Evolutionary conservation across 73 alveolate species (phyloP).

Genomic region (Paramecium biaurelia): DNA sequence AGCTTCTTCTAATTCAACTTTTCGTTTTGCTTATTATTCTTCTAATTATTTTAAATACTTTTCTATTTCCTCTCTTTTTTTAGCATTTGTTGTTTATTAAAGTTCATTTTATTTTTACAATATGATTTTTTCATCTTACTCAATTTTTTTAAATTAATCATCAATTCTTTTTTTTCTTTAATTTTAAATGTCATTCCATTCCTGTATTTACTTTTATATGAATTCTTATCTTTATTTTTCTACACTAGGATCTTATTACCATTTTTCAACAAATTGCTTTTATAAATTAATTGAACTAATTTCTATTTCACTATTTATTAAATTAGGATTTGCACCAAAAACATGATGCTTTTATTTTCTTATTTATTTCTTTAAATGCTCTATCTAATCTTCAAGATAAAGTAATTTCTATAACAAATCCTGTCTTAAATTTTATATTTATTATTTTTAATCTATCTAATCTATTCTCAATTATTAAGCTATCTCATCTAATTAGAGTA

Average conservation of each 20-base stretch:
- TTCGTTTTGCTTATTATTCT: background rate
- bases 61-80: conserved; percentile 34
- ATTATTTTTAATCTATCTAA: background rate
- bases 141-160: background rate
- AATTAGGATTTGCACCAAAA: conserved; percentile 6
- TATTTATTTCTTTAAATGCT: background rate
- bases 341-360: conserved; percentile 1
- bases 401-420: background rate
- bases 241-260: background rate
- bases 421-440: background rate
- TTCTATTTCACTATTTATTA: conserved; percentile 26
- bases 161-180: background rate
- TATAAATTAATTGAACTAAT: background rate
- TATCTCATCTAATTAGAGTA: background rate
- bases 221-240: conserved; percentile 21
- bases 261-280: conserved; percentile 4
- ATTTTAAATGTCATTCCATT: conserved; percentile 40
- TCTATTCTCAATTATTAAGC: background rate
- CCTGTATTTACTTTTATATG: background rate
- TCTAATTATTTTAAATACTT: background rate
- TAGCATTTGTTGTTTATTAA: background rate
- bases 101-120: background rate
- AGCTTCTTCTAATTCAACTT: background rate
- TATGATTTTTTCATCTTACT: background rate
- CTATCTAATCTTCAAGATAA: conserved; percentile 16